Evolutionary conservation across 1,284 basidiomycete genomes (phyloP).

Genomic region (Pulveroboletus sp.): DNA sequence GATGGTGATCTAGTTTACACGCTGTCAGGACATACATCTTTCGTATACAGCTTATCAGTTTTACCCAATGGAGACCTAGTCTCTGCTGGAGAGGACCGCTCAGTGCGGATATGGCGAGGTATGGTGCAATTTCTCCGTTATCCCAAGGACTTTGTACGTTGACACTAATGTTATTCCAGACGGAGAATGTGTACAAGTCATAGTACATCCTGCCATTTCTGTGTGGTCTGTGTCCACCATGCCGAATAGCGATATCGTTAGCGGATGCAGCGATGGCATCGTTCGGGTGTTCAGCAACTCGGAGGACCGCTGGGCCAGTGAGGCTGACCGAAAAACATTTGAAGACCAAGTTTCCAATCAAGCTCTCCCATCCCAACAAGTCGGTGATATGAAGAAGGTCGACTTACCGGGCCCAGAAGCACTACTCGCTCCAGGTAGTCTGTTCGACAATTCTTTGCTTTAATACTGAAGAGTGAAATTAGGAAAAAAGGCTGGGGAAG

Average conservation of each 20-base stretch:
- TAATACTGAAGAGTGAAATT: conserved; percentile 17
- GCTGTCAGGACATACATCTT: conserved; percentile 92
- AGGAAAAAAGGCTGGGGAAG: conserved; percentile 92
- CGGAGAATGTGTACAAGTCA: conserved; percentile 81
- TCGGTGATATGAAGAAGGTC: conserved; percentile 91
- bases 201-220: conserved; percentile 91
- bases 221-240: conserved; percentile 90
- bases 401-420: conserved; percentile 87
- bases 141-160: neutral
- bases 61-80: conserved; percentile 78
- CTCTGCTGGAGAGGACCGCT: conserved; percentile 83
- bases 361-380: conserved; percentile 73
- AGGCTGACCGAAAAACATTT: conserved; percentile 65
- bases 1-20: conserved; percentile 77
- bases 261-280: conserved; percentile 84
- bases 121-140: conserved; percentile 8
- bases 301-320: conserved; percentile 74
- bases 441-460: neutral
- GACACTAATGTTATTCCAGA: conserved; percentile 40
- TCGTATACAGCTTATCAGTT: conserved; percentile 88
- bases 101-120: conserved; percentile 80
- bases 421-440: conserved; percentile 64
- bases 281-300: conserved; percentile 86
- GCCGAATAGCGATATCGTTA: conserved; percentile 88
- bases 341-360: conserved; percentile 75